Conservation (phyloP, 345 rosid species). For the Salix viminalis region DNA sequence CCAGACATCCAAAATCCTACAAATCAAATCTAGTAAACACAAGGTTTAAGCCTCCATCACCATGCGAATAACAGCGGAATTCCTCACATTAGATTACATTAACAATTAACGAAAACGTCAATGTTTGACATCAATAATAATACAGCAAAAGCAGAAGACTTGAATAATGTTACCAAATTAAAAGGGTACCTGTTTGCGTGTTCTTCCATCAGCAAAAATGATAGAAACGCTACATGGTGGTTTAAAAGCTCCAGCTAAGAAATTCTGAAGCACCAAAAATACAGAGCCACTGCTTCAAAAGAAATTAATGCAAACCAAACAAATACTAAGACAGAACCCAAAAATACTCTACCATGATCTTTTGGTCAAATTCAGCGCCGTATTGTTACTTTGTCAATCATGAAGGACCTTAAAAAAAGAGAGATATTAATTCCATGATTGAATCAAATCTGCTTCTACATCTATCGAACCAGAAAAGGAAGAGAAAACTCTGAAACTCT, state of each 20-base stretch:
- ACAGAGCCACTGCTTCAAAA: not conserved
- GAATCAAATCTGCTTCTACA: not conserved
- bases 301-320: not conserved
- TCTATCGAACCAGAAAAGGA: not conserved
- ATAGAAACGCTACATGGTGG: conserved; percentile 46
- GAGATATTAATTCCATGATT: not conserved
- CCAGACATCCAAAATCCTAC: not conserved
- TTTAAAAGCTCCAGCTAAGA: conserved; percentile 50
- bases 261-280: conserved; percentile 37
- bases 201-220: conserved; percentile 42
- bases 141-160: not conserved
- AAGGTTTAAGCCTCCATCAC: not conserved
- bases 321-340: not conserved
- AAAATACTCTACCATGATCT: not conserved
- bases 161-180: not conserved
- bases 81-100: not conserved
- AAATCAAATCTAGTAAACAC: not conserved
- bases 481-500: not conserved
- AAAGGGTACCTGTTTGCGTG: conserved; percentile 41
- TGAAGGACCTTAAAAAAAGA: not conserved
- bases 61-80: not conserved
- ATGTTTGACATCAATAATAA: not conserved
- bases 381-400: not conserved
- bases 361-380: not conserved
- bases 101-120: not conserved